Percentiles rank a stretch among this genome's conserved stretches.
These are phyloP conservation scores for Cercospora beticola DNA, from an alignment of 2,329 filamentous ascomycete genomes.

Conservation along the genomic window DNA sequence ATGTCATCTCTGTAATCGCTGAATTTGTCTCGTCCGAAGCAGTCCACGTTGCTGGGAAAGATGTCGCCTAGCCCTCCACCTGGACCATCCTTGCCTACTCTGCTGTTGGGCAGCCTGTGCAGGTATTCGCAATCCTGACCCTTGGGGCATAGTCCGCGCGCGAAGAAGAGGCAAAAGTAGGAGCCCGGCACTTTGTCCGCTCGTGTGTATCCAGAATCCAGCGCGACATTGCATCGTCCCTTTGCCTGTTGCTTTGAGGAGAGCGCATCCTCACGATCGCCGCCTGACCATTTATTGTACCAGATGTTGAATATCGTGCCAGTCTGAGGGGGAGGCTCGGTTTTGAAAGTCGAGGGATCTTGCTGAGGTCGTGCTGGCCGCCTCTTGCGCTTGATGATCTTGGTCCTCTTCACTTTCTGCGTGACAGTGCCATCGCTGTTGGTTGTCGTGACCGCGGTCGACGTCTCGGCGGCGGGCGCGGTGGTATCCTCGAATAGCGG, in stretches of 20 bases:
- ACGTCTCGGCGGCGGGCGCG: slow-evolving; percentile 22
- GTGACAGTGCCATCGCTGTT: slow-evolving; percentile 36
- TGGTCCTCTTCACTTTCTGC: slow-evolving; percentile 72
- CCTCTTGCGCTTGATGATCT: slow-evolving; percentile 87
- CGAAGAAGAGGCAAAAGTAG: slow-evolving; percentile 92
- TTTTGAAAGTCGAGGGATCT: slow-evolving; percentile 77
- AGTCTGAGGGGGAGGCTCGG: slow-evolving; percentile 84
- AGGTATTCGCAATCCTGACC: slow-evolving; percentile 93
- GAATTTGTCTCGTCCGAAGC: slow-evolving; percentile 90
- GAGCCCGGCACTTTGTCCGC: slow-evolving; percentile 58
- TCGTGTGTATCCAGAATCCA: slow-evolving; percentile 56
- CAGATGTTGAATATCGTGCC: slow-evolving; percentile 97
- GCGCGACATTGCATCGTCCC: slow-evolving; percentile 81
- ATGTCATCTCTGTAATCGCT: slow-evolving; percentile 95
- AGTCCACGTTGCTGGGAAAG: slow-evolving; percentile 92
- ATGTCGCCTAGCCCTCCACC: slow-evolving; percentile 67
- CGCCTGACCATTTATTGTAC: slow-evolving; percentile 98
- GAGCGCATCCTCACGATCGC: slow-evolving; percentile 90
- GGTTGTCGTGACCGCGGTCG: slow-evolving; percentile 25
- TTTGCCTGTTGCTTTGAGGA: slow-evolving; percentile 78
- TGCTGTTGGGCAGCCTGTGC: slow-evolving; percentile 72
- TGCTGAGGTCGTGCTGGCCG: slow-evolving; percentile 88
- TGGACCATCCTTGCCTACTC: slow-evolving; percentile 37
- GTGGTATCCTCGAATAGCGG: slow-evolving; percentile 28
- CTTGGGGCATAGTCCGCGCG: slow-evolving; percentile 76